These are phyloP conservation scores for Chlamydomonas sphaeroides DNA, from an alignment of 139 green algal genomes.

Conservation along the genomic window DNA sequence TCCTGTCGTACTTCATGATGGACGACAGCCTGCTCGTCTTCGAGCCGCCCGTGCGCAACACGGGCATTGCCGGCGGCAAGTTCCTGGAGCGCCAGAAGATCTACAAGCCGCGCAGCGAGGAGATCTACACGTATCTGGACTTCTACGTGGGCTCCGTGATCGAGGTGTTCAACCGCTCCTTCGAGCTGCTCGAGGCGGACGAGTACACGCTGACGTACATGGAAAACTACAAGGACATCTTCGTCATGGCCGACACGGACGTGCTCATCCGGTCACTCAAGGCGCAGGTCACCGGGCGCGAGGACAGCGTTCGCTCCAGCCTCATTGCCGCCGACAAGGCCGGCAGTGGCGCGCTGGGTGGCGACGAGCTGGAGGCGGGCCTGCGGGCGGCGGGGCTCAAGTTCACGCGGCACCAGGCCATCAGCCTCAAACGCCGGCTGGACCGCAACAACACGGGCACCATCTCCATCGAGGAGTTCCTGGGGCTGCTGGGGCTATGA, in stretches of 20 bases:
- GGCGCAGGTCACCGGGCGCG: constrained; percentile 58
- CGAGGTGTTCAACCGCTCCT: constrained; percentile 78
- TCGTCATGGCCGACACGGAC: constrained; percentile 75
- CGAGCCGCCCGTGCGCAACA: constrained; percentile 88
- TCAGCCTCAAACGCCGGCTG: constrained; percentile 65
- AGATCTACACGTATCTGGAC: constrained; percentile 83
- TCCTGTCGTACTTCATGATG: constrained; percentile 91
- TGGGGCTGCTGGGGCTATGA: constrained; percentile 42
- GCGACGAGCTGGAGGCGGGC: constrained; percentile 59
- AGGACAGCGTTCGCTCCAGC: constrained; percentile 62
- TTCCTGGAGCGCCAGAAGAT: constrained; percentile 86
- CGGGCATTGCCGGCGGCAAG: constrained; percentile 88
- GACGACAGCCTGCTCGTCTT: constrained; percentile 91
- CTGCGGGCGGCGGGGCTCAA: constrained; percentile 60
- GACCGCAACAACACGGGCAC: constrained; percentile 62
- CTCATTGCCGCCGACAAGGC: constrained; percentile 69
- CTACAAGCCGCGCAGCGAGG: constrained; percentile 67
- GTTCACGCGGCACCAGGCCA: constrained; percentile 76
- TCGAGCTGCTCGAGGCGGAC: constrained; percentile 87
- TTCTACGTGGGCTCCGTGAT: constrained; percentile 81
- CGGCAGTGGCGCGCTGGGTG: constrained; percentile 53
- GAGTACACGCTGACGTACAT: constrained; percentile 90
- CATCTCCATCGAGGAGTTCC: constrained; percentile 65
- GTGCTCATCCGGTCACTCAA: constrained; percentile 48
- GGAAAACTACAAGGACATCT: constrained; percentile 87